Evolutionary conservation across 148 eudicot species (phyloP).

Genomic region (Cornus suecica): DNA sequence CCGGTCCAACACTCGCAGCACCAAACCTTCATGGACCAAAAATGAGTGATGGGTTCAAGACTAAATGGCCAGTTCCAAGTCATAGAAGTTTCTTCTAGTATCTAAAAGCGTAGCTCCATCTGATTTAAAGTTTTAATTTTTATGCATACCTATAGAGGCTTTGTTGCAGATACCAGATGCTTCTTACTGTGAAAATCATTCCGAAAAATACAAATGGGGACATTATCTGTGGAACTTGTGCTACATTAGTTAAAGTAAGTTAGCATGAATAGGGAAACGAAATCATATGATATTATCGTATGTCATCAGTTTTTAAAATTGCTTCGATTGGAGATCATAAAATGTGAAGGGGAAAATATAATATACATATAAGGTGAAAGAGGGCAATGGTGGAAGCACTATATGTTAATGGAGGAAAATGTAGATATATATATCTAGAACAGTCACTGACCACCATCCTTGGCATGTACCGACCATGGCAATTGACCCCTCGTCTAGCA

Average conservation of each 20-base stretch:
- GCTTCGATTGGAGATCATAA: not conserved
- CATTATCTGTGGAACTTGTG: too few species aligned
- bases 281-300: not conserved
- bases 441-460: constrained; percentile 61
- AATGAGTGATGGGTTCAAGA: not conserved
- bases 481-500: constrained; percentile 61
- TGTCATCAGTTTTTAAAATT: not conserved
- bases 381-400: not conserved
- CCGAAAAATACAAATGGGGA: too few species aligned
- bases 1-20: not conserved
- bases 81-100: too few species aligned
- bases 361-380: not conserved
- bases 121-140: too few species aligned
- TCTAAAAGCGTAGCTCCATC: too few species aligned
- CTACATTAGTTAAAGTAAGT: too few species aligned
- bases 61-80: not conserved
- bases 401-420: not conserved
- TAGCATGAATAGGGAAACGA: too few species aligned
- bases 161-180: too few species aligned
- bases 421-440: not conserved
- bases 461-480: constrained; percentile 80
- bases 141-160: too few species aligned
- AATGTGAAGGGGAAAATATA: not conserved
- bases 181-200: too few species aligned
- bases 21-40: not conserved